Evolutionary conservation across 2,329 filamentous ascomycete species (phyloP), one percentile per base, ranked within the genome.

Genomic region (Onygenales sp.): DNA sequence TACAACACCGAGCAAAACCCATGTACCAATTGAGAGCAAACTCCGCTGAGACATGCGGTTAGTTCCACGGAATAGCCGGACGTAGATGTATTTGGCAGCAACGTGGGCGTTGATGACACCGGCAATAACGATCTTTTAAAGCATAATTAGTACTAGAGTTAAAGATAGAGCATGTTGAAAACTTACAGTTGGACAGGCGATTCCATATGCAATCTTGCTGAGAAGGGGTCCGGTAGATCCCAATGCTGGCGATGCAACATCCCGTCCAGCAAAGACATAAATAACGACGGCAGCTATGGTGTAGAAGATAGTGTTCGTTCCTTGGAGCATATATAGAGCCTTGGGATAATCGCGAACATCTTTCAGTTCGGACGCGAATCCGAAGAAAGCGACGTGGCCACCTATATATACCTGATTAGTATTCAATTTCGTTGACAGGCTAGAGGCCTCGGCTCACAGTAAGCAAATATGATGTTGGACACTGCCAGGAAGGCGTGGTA

Each of bases 381-480:
- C 76, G 66, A 86, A 86, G 71, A 86, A 87, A 57, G 81, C 82
- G n/a, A 83, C 80, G 62, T 85, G 82, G 36, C 82, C 82, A 52
- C 70, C 72, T 63, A 57, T 39, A n/a, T 47, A n/a, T 38, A 27
- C 21, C 21, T 13, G 45, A 53, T 35, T 27, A 14, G 47, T 17
- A 49, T 3, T 35, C 14, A 42, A 51, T 42, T 32, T 4, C 3
- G n/a, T 17, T 32, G 56, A 17, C 9, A 51, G 14, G 45, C 8
- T 44, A 27, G 63, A 58, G 67, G 62, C 39, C 21, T 17, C 21
- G 62, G 50, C 68, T 59, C 62, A 68, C 82, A 75, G 71, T 85
- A 89, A 53, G 86, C 84, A 56, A 89, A 82, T 56, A 87, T 76
- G 51, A 89, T 88, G 70, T 87, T 87, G 62, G 74, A 77, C 45